Conservation (phyloP, 2,329 filamentous ascomycete species). For the Fusarium haematococcum region DNA sequence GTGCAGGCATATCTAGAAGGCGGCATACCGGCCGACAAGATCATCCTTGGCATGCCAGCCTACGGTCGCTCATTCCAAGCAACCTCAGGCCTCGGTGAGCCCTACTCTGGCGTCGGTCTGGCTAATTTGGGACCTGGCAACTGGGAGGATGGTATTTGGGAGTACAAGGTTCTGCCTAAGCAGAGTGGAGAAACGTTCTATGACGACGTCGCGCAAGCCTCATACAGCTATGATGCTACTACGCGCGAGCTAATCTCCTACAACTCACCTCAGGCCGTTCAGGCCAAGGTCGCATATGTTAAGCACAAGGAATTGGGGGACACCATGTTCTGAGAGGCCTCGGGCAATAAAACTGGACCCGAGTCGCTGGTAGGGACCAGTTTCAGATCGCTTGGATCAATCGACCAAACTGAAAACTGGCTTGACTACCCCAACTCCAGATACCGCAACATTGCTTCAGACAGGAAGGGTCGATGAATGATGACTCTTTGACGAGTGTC, state of each 20-base stretch:
- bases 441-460: not conserved
- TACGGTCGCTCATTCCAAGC: slow-evolving; percentile 1
- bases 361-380: not conserved
- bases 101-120: not conserved
- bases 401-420: not conserved
- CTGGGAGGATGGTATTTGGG: not conserved
- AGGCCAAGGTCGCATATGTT: not conserved
- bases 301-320: not conserved
- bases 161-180: not conserved
- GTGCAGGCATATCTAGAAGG: not conserved
- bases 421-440: not conserved
- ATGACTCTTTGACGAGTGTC: no score
- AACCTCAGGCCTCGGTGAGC: not conserved
- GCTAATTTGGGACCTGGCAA: not conserved
- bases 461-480: not conserved
- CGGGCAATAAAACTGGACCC: not conserved
- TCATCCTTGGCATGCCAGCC: not conserved
- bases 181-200: not conserved
- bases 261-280: not conserved
- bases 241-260: not conserved
- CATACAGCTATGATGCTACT: not conserved
- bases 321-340: slow-evolving; percentile 3
- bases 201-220: not conserved
- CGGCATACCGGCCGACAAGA: not conserved
- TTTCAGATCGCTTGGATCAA: not conserved